A percentile compares a stretch with the other conserved stretches of the same genome.
phyloP scores from a whole-genome alignment of 495 filamentous ascomycete genomes.

The Echria macrotheca region DNA sequence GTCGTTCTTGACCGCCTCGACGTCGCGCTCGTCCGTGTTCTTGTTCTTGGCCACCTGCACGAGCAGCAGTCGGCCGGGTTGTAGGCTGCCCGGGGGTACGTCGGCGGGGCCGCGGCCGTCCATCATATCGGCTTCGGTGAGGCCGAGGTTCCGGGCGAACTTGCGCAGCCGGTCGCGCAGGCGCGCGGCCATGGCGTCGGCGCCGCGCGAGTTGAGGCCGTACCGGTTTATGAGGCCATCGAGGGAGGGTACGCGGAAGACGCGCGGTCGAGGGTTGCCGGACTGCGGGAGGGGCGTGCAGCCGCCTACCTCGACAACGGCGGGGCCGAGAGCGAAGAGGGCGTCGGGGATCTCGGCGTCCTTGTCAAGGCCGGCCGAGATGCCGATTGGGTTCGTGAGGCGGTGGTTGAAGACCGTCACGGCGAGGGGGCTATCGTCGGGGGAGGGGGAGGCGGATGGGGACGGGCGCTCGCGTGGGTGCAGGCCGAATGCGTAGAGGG shows the following conservation, averaged over 20 bases:
- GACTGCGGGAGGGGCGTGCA: conserved; percentile 78
- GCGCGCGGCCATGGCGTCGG: conserved; percentile 74
- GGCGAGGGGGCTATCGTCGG: conserved; percentile 26
- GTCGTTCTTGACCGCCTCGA: conserved; percentile 75
- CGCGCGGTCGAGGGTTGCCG: conserved; percentile 80
- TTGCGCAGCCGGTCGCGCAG: conserved; percentile 71
- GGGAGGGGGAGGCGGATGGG: conserved; percentile 3
- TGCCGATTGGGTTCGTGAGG: conserved; percentile 80
- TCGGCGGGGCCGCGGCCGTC: conserved; percentile 59
- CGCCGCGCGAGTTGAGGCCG: conserved; percentile 86
- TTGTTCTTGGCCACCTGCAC: conserved; percentile 99
- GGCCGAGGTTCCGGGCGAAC: conserved; percentile 64
- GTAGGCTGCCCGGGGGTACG: conserved; percentile 65
- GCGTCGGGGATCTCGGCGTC: conserved; percentile 79
- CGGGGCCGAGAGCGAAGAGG: conserved; percentile 74
- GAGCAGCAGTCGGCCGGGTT: conserved; percentile 66
- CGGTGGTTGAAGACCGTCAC: conserved; percentile 70
- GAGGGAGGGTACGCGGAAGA: conserved; percentile 77
- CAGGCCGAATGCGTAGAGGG: conserved; percentile 57
- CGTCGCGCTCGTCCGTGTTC: conserved; percentile 72
- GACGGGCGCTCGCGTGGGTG: conserved; percentile 67
- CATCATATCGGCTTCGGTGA: conserved; percentile 66
- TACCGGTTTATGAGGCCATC: conserved; percentile 92
- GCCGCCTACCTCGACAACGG: conserved; percentile 86
- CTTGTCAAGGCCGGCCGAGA: conserved; percentile 92